Conservation (phyloP, 2,329 filamentous ascomycete genomes). For the Bipolaris bicolor region DNA sequence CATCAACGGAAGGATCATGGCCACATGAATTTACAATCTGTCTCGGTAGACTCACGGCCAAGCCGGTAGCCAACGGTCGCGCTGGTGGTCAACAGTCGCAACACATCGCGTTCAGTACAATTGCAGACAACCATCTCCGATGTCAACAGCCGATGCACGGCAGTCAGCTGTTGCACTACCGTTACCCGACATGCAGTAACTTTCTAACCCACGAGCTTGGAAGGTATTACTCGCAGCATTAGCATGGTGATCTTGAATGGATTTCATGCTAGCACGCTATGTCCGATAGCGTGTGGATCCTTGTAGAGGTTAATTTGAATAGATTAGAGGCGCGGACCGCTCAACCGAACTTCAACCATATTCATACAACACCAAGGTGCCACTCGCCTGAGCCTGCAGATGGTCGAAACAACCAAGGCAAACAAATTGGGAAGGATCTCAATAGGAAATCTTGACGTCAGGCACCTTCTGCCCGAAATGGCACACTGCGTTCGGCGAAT, state of each 20-base stretch:
- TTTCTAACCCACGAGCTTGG: background rate
- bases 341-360: conserved; percentile 15
- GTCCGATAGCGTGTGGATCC: conserved; percentile 8
- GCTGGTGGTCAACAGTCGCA: background rate
- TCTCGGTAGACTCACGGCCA: background rate
- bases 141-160: background rate
- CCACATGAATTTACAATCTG: background rate
- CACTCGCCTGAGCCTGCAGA: conserved; percentile 3
- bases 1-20: background rate
- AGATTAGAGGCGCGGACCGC: conserved; percentile 23
- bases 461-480: background rate
- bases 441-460: background rate
- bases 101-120: background rate
- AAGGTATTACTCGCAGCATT: conserved; percentile 1
- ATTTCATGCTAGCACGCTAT: conserved; percentile 4
- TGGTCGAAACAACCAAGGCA: conserved; percentile 5
- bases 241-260: conserved; percentile 1
- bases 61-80: background rate
- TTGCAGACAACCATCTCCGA: background rate
- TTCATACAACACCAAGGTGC: background rate
- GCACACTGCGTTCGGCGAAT: background rate
- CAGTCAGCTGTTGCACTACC: conserved; percentile 4
- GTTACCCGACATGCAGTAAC: conserved; percentile 12
- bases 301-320: conserved; percentile 15
- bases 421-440: background rate